Base-by-base conservation (phyloP, 805 yeast genomes). In the Torulaspora franciscae region DNA sequence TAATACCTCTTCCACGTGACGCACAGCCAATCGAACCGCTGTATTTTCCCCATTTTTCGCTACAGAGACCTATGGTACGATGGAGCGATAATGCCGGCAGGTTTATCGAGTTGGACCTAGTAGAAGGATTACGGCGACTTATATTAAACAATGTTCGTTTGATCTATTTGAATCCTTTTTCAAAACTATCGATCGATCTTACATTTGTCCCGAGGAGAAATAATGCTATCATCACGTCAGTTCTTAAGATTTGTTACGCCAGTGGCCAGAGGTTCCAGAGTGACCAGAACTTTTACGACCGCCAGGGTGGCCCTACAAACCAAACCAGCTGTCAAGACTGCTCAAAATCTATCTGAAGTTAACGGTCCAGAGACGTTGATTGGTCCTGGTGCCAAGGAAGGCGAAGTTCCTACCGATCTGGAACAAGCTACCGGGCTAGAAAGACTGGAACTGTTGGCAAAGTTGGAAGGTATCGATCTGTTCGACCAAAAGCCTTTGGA, bases 391-490 rank as follows among this genome's bases (percentile, higher is more conserved):
- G 95, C 95, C 55, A 70, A 74, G 56, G 76, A 78, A 57, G 95
- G 91, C 56, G 75, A 83, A 40, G 83, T 93, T 64, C 97, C 98
- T 68, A 81, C 95, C 49, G 96, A 90, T 69, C 66, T 86, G 56
- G 96, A 93, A 63, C 98, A 91, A 75, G 89, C 97, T 61, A 93
- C 99, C 41, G 99, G 99, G 85, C 75, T 91, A 65, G 98, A 86
- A 72, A 89, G 99, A 81, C 77, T 90, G 57, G 99, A 93, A 77
- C 69, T 85, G 58, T 79, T 93, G 62, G 97, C 95, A 74, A 85
- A 88, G 71, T 73, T 86, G 66, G 96, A 90, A 71, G 99, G 99
- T 79, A 78, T 91, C 56, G 97, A 93, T 61, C 77, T 93, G 52
- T 86, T 85, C 65, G 98, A 93, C 76, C 75, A 80, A 64, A 84